Percentiles rank a stretch among this genome's conserved stretches.
phyloP scores from a whole-genome alignment of 192 early-diverging fungal genomes.

The Entophlyctis helioformis region DNA sequence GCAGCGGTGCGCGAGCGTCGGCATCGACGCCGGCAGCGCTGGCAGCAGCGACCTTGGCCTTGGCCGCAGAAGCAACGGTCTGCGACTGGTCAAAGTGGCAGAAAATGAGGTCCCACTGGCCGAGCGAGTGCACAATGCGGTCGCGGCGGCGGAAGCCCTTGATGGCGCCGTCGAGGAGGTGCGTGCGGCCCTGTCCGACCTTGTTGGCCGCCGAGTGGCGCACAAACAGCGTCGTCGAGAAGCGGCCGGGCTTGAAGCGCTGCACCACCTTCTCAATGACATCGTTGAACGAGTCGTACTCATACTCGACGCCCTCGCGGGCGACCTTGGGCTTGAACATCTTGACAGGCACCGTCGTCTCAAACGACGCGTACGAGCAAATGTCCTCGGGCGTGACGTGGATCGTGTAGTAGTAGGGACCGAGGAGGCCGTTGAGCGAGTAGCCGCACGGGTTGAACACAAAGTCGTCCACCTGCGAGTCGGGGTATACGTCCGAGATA shows the following conservation, averaged over 20 bases:
- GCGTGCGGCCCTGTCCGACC: constrained; percentile 13
- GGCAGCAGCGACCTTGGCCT: too few relatives aligned
- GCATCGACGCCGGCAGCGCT: too few relatives aligned
- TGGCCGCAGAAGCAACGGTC: too few relatives aligned
- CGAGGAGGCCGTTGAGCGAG: constrained; percentile 81
- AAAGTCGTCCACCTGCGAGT: constrained; percentile 72
- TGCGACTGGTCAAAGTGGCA: constrained; percentile 24
- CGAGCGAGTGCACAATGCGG: constrained; percentile 33
- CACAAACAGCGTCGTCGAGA: constrained; percentile 72
- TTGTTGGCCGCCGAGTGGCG: constrained; percentile 12
- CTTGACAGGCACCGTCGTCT: constrained; percentile 75
- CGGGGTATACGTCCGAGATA: constrained; percentile 69
- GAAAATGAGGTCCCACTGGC: constrained; percentile 41
- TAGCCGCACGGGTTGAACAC: constrained; percentile 95
- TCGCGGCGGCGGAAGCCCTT: constrained; percentile 25
- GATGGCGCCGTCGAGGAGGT: constrained; percentile 22
- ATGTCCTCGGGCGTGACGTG: constrained; percentile 96
- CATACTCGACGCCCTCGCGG: constrained; percentile 14
- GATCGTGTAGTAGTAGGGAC: constrained; percentile 85
- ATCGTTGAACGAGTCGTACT: constrained; percentile 49
- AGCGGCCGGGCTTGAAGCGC: constrained; percentile 70
- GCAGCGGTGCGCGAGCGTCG: too few relatives aligned
- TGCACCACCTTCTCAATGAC: constrained; percentile 64
- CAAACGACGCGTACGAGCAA: constrained; percentile 99
- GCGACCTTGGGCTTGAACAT: constrained; percentile 22